Base-by-base conservation (phyloP, 768 basidiomycete species). In the Suillus weaverae region DNA sequence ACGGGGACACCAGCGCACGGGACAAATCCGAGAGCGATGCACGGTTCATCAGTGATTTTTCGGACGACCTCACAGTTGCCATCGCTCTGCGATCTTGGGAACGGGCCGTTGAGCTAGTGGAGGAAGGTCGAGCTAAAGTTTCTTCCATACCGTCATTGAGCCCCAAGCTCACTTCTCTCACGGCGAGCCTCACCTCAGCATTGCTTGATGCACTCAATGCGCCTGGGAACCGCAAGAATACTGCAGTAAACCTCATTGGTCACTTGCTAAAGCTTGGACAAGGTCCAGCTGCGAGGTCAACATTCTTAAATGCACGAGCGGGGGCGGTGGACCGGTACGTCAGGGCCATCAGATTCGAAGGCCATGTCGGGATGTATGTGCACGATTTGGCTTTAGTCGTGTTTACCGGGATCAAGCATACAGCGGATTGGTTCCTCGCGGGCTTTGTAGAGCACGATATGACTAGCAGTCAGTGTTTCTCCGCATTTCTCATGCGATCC, bases 391-490 rank as follows among this genome's bases (percentile, higher is more conserved):
- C 94, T 3, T 83, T 95, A 48, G 92, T 99, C 0, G 87, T 90
- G 64, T 99, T 99, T 71, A 97, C 95, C 0, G 89, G 93, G 1
- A 91, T 99, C 74, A 96, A 97, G 74, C 94, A 99, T 72, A 97
- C 96, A 1, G 94, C 94, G 16, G 97, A 99, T 77, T 99, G 97
- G 97, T 99, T 94, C 76, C 81, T 98, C 69, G 89, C 91, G 1
- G 95, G 94, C 63, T 99, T 97, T 78, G 92, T 90, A 76, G 97
- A 98, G 76, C 95, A 97, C 73, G 89, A 95, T 68, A 92, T 93
- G 67, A 91, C 97, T 0, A 96, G 94, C 64, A 86, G 97, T 97
- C 70, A 67, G 93, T 82, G 0, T 20, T 11, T 22, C 16, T 43
- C 30, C 26, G 5, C 11, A 18, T 11, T 61, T 30, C 38, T 13